These are phyloP conservation scores for Straminergon stramineum DNA, from an alignment of 225 moss, liverwort and hornwort species.

Conservation along the genomic window DNA sequence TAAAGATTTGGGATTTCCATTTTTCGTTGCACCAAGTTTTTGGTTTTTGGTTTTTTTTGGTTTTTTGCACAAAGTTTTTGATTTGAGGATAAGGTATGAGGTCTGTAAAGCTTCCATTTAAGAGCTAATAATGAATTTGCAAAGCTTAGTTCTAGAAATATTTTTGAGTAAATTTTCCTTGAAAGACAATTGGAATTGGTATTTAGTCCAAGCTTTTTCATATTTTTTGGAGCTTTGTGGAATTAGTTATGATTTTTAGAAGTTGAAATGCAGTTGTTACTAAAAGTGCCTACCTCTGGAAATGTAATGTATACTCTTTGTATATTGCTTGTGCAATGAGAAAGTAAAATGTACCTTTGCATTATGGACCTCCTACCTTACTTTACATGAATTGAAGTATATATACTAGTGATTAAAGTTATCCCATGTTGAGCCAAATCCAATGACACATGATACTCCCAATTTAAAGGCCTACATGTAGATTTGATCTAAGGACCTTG, in stretches of 20 bases:
- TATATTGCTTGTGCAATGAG: not conserved
- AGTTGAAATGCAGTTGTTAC: not conserved
- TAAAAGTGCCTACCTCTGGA: fast-evolving
- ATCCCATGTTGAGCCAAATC: not conserved
- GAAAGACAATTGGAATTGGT: not conserved
- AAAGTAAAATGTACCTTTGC: not conserved
- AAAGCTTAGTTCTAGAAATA: fast-evolving
- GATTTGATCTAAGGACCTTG: no score
- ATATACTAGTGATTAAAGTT: not conserved
- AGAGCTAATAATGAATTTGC: not conserved
- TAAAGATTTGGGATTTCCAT: not conserved
- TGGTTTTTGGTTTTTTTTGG: no score
- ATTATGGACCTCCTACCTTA: not conserved
- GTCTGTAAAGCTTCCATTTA: fast-evolving
- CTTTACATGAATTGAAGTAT: no score
- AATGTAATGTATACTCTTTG: not conserved
- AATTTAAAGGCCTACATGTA: not conserved
- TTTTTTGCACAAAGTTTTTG: no score
- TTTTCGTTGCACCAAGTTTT: fast-evolving
- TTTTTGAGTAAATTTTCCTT: no score
- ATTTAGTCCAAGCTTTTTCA: fast-evolving
- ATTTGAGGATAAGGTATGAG: not conserved
- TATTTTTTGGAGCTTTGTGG: no score
- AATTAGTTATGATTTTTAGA: not conserved
- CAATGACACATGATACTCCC: not conserved